phyloP scores from a whole-genome alignment of 371 early-diverging fungal genomes.

The Fennellomyces sp. region DNA sequence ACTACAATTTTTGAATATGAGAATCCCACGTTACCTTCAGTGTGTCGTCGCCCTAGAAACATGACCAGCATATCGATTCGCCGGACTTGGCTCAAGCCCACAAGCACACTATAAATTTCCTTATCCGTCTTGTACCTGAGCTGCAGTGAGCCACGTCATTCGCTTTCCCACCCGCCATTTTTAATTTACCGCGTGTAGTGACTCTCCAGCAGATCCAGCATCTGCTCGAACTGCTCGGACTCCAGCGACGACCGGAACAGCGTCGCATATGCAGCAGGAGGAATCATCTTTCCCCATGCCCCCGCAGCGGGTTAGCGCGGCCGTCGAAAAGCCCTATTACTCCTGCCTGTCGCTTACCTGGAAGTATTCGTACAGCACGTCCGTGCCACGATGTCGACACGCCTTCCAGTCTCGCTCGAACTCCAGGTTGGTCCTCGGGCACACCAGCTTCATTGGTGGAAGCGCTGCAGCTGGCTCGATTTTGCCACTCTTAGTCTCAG shows the following conservation, averaged over 20 bases:
- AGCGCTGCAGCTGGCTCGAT: background rate
- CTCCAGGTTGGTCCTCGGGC: conserved; percentile 66
- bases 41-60: conserved; percentile 62
- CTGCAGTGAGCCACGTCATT: no score
- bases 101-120: conserved; percentile 43
- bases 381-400: conserved; percentile 49
- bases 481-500: background rate
- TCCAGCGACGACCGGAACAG: conserved; percentile 80
- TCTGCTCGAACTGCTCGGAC: conserved; percentile 65
- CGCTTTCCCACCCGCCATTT: background rate
- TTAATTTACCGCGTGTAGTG: conserved; percentile 23
- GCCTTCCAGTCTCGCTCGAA: conserved; percentile 83
- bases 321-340: no score
- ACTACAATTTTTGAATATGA: no score
- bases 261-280: conserved; percentile 46
- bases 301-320: no score
- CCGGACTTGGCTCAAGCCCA: conserved; percentile 55
- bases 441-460: conserved; percentile 21
- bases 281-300: conserved; percentile 41
- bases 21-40: conserved; percentile 47
- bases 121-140: conserved; percentile 39
- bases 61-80: conserved; percentile 71
- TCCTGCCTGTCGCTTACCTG: conserved; percentile 65
- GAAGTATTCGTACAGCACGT: conserved; percentile 64
- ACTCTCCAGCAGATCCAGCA: conserved; percentile 55